Conservation (phyloP, 495 filamentous ascomycete genomes). For the Daldinia childiae region DNA sequence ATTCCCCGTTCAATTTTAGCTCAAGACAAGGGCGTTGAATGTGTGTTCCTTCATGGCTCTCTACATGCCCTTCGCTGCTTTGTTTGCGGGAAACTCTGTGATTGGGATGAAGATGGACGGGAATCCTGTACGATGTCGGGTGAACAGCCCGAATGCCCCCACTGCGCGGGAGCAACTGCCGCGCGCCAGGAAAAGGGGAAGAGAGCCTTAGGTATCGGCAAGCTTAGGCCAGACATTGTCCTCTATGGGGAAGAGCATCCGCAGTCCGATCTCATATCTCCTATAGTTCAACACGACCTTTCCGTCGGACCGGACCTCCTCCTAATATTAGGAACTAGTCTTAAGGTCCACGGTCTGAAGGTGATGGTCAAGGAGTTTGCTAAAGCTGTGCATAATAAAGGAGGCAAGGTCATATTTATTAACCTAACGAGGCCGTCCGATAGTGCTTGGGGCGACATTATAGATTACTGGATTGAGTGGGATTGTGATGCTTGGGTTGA, state of each 20-base stretch:
- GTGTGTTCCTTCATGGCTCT: slow-evolving; percentile 73
- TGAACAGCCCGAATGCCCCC: slow-evolving; percentile 69
- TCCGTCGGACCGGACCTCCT: slow-evolving; percentile 68
- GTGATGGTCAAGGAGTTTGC: slow-evolving; percentile 73
- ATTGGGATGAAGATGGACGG: slow-evolving; percentile 66
- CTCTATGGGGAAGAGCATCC: slow-evolving; percentile 78
- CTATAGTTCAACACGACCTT: slow-evolving; percentile 70
- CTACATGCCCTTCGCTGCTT: slow-evolving; percentile 68
- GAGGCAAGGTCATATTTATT: slow-evolving; percentile 73
- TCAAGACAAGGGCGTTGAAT: slow-evolving; percentile 60
- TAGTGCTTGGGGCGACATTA: slow-evolving; percentile 71
- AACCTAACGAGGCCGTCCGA: slow-evolving; percentile 74
- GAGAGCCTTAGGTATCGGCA: slow-evolving; percentile 68
- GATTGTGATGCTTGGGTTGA: slow-evolving; percentile 77
- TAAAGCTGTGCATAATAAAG: slow-evolving; percentile 71
- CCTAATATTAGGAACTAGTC: slow-evolving; percentile 72
- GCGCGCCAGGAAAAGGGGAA: slow-evolving; percentile 68
- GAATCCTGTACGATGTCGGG: slow-evolving; percentile 62
- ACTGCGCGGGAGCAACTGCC: slow-evolving; percentile 64
- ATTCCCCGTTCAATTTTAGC: slow-evolving; percentile 50
- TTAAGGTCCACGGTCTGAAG: slow-evolving; percentile 74
- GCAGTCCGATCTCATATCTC: slow-evolving; percentile 67
- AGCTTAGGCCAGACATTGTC: slow-evolving; percentile 73
- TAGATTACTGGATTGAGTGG: slow-evolving; percentile 76
- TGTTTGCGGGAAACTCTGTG: slow-evolving; percentile 64